A percentile compares a stretch with the other conserved stretches of the same genome.
Conservation (phyloP, 176 grass and related monocot genomes). For the Hyparrhenia diplandra region DNA sequence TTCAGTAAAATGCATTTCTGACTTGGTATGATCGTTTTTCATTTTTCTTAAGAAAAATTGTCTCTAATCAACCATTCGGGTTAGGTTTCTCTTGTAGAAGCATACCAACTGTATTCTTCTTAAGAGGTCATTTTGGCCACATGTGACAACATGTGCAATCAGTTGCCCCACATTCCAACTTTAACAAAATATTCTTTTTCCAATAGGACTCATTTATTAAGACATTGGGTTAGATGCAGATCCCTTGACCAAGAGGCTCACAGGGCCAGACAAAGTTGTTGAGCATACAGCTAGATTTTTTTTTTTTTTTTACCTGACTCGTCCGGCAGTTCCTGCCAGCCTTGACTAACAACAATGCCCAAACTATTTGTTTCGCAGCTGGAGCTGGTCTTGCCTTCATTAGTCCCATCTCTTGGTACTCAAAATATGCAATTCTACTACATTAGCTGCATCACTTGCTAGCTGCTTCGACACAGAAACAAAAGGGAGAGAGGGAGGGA, state of each 20-base stretch:
- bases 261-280: not conserved
- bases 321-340: not conserved
- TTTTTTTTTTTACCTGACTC: not conserved
- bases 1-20: not conserved
- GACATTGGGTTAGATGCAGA: not conserved
- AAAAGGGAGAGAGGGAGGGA: not conserved
- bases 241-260: not conserved
- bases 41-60: not conserved
- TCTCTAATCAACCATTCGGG: not conserved
- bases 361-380: not conserved
- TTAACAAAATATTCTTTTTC: not conserved
- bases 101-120: not conserved
- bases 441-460: not conserved
- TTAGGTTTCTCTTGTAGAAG: not conserved
- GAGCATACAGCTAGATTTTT: not conserved
- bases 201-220: not conserved
- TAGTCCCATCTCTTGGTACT: not conserved
- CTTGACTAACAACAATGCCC: not conserved
- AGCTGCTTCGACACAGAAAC: not conserved
- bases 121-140: not conserved
- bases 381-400: not conserved
- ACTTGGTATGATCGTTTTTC: not conserved
- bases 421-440: not conserved
- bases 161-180: not conserved
- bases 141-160: not conserved